Percentiles rank a stretch among this genome's conserved stretches.
phyloP scores from a whole-genome alignment of 371 early-diverging fungal species.

The Cokeromyces recurvatus region DNA sequence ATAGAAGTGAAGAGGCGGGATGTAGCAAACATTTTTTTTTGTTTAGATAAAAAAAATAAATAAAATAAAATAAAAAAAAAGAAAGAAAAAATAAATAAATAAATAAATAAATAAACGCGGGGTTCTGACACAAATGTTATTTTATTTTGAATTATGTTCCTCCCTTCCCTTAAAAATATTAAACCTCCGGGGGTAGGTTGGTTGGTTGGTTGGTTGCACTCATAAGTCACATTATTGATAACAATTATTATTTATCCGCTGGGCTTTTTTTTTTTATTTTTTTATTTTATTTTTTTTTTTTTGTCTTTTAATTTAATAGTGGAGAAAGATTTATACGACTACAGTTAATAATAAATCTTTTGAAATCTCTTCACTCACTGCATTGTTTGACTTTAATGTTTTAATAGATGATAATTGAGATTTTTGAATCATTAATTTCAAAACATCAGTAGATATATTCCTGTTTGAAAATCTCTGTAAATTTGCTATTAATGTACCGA shows the following conservation, averaged over 20 bases:
- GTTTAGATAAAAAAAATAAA: constrained; percentile 14
- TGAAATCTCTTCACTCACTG: constrained; percentile 24
- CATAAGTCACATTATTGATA: too few relatives aligned
- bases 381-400: constrained; percentile 33
- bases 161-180: too few relatives aligned
- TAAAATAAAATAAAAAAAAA: constrained; percentile 13
- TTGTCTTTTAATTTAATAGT: background rate
- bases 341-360: constrained; percentile 5
- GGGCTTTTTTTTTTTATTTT: too few relatives aligned
- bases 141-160: too few relatives aligned
- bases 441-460: constrained; percentile 1
- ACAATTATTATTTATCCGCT: too few relatives aligned
- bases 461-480: constrained; percentile 9
- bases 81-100: too few relatives aligned
- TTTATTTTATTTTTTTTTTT: too few relatives aligned
- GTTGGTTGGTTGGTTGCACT: too few relatives aligned
- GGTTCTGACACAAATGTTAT: too few relatives aligned
- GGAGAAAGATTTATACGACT: background rate
- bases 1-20: constrained; percentile 42
- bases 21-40: constrained; percentile 42
- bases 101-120: constrained; percentile 20
- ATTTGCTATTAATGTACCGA: constrained; percentile 40
- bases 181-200: too few relatives aligned
- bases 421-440: constrained; percentile 20
- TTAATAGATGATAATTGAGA: constrained; percentile 32